A percentile compares a stretch with the other conserved stretches of the same genome.
Evolutionary conservation across 805 yeast genomes (phyloP).

Genomic region (Ogataea naganishii): DNA sequence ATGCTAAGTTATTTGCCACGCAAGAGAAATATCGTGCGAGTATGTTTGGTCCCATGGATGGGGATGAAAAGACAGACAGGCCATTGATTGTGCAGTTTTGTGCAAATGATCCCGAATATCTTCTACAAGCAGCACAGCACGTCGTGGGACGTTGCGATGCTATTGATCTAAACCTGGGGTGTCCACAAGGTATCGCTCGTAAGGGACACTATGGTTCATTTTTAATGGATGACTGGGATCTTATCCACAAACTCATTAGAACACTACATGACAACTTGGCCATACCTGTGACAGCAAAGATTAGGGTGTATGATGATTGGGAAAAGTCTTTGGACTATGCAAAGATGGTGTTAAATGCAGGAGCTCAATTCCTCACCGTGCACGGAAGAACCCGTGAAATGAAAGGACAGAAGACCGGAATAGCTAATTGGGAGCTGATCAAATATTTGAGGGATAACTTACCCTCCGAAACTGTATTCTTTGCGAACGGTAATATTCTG

Average conservation of each 20-base stretch:
- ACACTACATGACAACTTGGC: slow-evolving; percentile 67
- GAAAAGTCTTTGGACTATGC: slow-evolving; percentile 84
- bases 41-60: slow-evolving; percentile 70
- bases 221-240: slow-evolving; percentile 93
- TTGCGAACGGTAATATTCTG: slow-evolving; percentile 91
- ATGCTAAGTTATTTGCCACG: slow-evolving; percentile 83
- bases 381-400: slow-evolving; percentile 96
- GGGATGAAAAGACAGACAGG: slow-evolving; percentile 58
- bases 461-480: slow-evolving; percentile 73
- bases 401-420: slow-evolving; percentile 94
- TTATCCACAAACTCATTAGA: slow-evolving; percentile 62
- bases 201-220: slow-evolving; percentile 95
- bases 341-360: slow-evolving; percentile 78
- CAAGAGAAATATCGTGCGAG: slow-evolving; percentile 71
- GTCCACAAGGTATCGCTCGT: slow-evolving; percentile 96
- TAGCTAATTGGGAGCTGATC: slow-evolving; percentile 87
- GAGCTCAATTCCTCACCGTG: slow-evolving; percentile 90
- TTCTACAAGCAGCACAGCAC: slow-evolving; percentile 70
- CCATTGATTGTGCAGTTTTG: slow-evolving; percentile 94
- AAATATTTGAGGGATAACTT: slow-evolving; percentile 69
- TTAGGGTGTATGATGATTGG: slow-evolving; percentile 79
- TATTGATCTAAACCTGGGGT: slow-evolving; percentile 89
- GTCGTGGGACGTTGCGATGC: slow-evolving; percentile 89
- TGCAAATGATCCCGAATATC: slow-evolving; percentile 86
- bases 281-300: slow-evolving; percentile 92